Evolutionary conservation across 768 basidiomycete genomes (phyloP).

Genomic region (Leccinellum luteum): DNA sequence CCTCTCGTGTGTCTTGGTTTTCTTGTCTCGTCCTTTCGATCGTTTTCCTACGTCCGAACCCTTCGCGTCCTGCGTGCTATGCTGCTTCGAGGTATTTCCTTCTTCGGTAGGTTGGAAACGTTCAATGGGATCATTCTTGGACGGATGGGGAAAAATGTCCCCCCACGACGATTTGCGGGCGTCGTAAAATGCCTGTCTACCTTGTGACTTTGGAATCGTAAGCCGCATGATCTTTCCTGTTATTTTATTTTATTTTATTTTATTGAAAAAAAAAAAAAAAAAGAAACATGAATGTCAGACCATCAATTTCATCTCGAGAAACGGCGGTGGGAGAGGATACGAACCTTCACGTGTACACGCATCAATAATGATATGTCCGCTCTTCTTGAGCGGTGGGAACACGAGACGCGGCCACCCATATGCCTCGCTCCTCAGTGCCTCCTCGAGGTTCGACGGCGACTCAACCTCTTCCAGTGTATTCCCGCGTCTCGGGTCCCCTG

Average conservation of each 20-base stretch:
- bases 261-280: background rate
- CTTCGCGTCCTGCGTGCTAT: constrained; percentile 26
- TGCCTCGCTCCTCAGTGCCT: constrained; percentile 66
- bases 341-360: constrained; percentile 80
- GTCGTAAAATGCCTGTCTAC: constrained; percentile 94
- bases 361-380: constrained; percentile 90
- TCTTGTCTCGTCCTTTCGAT: constrained; percentile 25
- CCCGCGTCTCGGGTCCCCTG: constrained; percentile 3
- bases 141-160: constrained; percentile 88
- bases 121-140: constrained; percentile 74
- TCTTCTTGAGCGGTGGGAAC: constrained; percentile 88
- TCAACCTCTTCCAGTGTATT: constrained; percentile 4
- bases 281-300: constrained; percentile 1
- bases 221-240: constrained; percentile 88
- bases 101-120: constrained; percentile 43
- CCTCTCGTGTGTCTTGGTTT: constrained; percentile 22
- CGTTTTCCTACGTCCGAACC: constrained; percentile 63
- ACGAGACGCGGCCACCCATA: constrained; percentile 89
- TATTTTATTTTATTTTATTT: background rate
- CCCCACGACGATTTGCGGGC: constrained; percentile 94
- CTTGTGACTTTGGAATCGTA: constrained; percentile 90
- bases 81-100: constrained; percentile 27
- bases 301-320: constrained; percentile 3
- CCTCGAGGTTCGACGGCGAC: constrained; percentile 42
- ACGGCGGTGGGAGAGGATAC: constrained; percentile 9